A percentile compares a stretch with the other conserved stretches of the same genome.
Conservation (phyloP, 1,284 basidiomycete species). For the Neonothopanus nambi region DNA sequence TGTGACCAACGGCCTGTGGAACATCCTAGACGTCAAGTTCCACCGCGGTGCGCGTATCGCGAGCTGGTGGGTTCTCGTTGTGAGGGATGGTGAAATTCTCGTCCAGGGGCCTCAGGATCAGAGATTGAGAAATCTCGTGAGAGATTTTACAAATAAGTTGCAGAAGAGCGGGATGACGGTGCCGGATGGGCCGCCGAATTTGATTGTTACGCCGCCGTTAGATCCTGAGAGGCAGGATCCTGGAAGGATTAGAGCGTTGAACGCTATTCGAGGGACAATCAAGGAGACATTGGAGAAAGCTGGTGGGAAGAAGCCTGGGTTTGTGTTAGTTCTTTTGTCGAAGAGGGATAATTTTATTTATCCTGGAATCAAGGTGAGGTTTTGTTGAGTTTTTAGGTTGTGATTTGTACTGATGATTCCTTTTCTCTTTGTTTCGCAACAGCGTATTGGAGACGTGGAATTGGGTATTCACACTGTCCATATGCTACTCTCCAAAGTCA, state of each 20-base stretch:
- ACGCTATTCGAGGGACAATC: constrained; percentile 40
- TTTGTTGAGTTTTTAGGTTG: not conserved
- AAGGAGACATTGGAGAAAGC: constrained; percentile 26
- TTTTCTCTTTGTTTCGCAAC: not conserved
- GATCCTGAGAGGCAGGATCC: constrained; percentile 40
- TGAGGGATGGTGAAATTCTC: constrained; percentile 44
- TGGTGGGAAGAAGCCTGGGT: constrained; percentile 42
- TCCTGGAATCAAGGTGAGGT: constrained; percentile 63
- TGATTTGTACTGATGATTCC: not conserved
- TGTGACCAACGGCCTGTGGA: constrained; percentile 66
- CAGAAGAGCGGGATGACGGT: constrained; percentile 53
- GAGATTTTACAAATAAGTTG: constrained; percentile 54
- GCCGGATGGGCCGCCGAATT: constrained; percentile 33
- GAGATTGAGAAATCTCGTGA: constrained; percentile 39
- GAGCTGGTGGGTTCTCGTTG: constrained; percentile 61
- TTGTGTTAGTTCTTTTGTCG: constrained; percentile 65
- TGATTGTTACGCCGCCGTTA: constrained; percentile 33
- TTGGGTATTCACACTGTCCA: constrained; percentile 70
- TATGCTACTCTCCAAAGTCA: constrained; percentile 63
- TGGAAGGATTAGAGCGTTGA: constrained; percentile 41
- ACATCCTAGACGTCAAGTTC: constrained; percentile 68
- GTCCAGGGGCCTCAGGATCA: constrained; percentile 43
- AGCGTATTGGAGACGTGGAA: constrained; percentile 66
- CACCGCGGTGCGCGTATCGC: constrained; percentile 48
- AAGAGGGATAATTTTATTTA: constrained; percentile 69